Base-by-base conservation (phyloP, 164 flowering plant genomes). In the Taxillus chinensis region DNA sequence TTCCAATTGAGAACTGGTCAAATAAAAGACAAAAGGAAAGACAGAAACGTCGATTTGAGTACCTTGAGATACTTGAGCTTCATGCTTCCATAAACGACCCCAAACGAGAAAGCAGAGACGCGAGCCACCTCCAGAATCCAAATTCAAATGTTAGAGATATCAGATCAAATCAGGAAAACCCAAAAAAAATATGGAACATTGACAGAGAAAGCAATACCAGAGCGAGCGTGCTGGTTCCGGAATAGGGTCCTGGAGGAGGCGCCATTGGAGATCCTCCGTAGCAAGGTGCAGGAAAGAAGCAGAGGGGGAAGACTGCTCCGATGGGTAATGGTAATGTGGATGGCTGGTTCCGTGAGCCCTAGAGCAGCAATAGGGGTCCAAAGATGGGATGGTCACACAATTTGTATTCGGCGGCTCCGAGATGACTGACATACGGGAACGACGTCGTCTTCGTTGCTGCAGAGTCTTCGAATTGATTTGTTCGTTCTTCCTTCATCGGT, bases 31-130 rank as follows among this genome's bases (percentile, higher is more conserved):
- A 27, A 27, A 27, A 27, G 2, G 27, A 27, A 27, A 27, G 27
- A 27, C 27, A 27, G 27, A 27, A 27, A 2, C 0, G 27, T 27
- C 27, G 27, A 27, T 27, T 27, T 27, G 46, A 8, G 45, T 55
- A 87, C 86, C 90, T 80, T 73, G 64, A 87, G 82, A 66, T 75
- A 77, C 71, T 80, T 80, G 75, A 85, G 86, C 81, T 85, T 87
- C 15, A 82, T 13, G 74, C 74, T 78, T 15, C 95, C 91, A 45
- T 85, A 87, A 40, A 81, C 84, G 40, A 85, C 66, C 7, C 95
- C 89, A n/a, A 77, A 46, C 4, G 87, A 74, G 75, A 85, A 77
- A 13, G 86, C 85, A 13, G 91, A 87, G 12, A 64, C 86, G 54
- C 95, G 87, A 73, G 85, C 91, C 15, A 82, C 91, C 91, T 87